Conservation (phyloP, 2,329 filamentous ascomycete species). For the Dactylonectria estremocensis region DNA sequence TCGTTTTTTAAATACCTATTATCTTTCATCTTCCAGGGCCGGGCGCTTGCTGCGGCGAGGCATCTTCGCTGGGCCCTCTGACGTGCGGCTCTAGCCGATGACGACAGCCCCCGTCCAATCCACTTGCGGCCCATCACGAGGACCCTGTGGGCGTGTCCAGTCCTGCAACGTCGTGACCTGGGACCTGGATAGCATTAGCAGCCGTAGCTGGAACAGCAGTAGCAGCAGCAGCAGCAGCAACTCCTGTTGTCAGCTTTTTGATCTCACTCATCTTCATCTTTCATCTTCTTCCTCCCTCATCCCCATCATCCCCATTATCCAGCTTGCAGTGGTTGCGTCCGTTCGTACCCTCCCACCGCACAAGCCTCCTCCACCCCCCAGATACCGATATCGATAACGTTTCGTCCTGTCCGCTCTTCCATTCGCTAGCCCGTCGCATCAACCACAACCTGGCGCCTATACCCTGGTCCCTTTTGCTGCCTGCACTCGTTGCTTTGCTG, state of each 20-base stretch:
- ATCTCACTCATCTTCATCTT: background rate
- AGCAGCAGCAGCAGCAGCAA: constrained; percentile 9
- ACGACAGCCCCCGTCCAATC: constrained; percentile 45
- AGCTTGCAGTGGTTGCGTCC: background rate
- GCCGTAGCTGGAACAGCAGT: background rate
- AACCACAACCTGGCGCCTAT: constrained; percentile 22
- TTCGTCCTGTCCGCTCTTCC: constrained; percentile 3
- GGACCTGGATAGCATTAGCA: constrained; percentile 21
- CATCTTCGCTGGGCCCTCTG: constrained; percentile 33
- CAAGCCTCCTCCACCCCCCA: constrained; percentile 24
- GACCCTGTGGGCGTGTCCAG: constrained; percentile 32
- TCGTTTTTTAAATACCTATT: background rate
- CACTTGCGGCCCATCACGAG: constrained; percentile 48
- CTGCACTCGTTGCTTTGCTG: constrained; percentile 29
- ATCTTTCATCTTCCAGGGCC: background rate
- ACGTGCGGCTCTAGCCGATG: constrained; percentile 50
- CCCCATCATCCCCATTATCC: background rate
- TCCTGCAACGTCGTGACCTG: constrained; percentile 40
- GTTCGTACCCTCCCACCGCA: constrained; percentile 7
- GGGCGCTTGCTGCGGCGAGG: constrained; percentile 13
- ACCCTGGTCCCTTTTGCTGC: constrained; percentile 34
- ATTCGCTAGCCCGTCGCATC: constrained; percentile 22
- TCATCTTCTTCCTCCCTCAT: constrained; percentile 4
- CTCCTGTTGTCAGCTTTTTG: background rate
- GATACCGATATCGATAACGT: constrained; percentile 27